Base-by-base conservation (phyloP, 2,329 filamentous ascomycete genomes). In the Purpureocillium takamizusanense region DNA sequence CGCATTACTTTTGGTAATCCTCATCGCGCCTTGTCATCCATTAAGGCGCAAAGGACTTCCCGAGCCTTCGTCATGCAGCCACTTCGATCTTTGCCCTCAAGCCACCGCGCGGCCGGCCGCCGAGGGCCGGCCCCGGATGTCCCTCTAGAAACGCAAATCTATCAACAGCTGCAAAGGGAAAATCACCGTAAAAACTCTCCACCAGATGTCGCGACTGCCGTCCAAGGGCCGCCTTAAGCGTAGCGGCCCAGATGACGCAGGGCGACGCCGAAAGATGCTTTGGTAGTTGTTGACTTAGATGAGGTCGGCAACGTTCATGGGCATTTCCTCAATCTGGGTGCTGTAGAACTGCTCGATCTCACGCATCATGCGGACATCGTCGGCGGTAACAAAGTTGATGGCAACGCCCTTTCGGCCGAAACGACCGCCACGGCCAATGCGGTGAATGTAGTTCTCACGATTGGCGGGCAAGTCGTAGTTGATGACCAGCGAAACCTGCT, bases 271-370 rank as follows among this genome's bases (percentile, higher is more conserved):
- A 47, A 41, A 32, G 47, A 48, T 43, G 45, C 46, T 52, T 42
- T 46, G 6, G 39, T 40, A 48, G 42, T 43, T 42, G 48, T 50
- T 46, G 43, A 42, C 48, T 78, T 81, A 83, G 66, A 84, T 84
- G 54, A 84, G 78, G 56, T 84, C 80, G 54, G 80, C 80, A 55
- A 84, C 80, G 68, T 84, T 84, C 92, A 98, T 97, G 61, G 92
- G 92, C 92, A 98, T 98, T 80, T 98, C 92, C 74, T 98, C 92
- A 54, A 98, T 97, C 76, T 98, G 92, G 67, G 92, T 98, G 80
- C 87, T 95, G 83, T 98, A 98, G 80, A 97, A 98, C 74, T 95
- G 87, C 70, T 98, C 92, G 57, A 98, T 98, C 71, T 98, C 92
- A 66, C 92, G 82, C 86, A 98, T 94, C 86, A 98, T 97, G 68